Percentiles rank a stretch among this genome's conserved stretches.
These are phyloP conservation scores for Fraxinus quadrangulata DNA, from an alignment of 257 asterid genomes.

Conservation along the genomic window DNA sequence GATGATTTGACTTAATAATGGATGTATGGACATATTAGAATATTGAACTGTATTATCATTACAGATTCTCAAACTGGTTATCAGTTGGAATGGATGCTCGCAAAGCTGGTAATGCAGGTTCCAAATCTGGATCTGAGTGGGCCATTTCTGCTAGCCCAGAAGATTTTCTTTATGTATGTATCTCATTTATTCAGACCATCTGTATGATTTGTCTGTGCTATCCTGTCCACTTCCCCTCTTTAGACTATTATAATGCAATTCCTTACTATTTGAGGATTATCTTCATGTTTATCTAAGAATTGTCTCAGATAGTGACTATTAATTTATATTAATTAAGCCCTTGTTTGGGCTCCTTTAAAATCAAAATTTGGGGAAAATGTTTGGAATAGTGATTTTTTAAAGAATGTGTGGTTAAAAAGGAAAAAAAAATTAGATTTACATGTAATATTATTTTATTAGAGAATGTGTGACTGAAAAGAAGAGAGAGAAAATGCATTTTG, in stretches of 20 bases:
- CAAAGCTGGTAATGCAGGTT: slow-evolving; percentile 55
- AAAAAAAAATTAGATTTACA: too few relatives aligned
- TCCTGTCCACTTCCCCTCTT: slow-evolving; percentile 9
- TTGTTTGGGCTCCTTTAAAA: too few relatives aligned
- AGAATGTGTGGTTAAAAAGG: too few relatives aligned
- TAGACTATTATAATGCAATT: background rate
- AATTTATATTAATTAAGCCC: slow-evolving; percentile 2
- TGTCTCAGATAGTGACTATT: slow-evolving; percentile 11
- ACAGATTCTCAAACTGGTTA: slow-evolving; percentile 86
- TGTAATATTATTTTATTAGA: too few relatives aligned
- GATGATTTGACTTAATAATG: slow-evolving; percentile 21
- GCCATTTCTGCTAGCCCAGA: slow-evolving; percentile 83
- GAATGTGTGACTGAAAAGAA: too few relatives aligned
- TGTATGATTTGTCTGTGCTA: slow-evolving; percentile 15
- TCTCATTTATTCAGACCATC: slow-evolving; percentile 22
- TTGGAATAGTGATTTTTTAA: too few relatives aligned
- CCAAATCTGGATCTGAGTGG: slow-evolving; percentile 77
- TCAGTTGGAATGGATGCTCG: slow-evolving; percentile 80
- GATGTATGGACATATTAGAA: slow-evolving; percentile 22
- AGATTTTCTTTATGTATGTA: slow-evolving; percentile 74
- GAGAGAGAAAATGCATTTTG: too few relatives aligned
- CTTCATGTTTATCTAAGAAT: background rate
- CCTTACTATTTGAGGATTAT: slow-evolving; percentile 23
- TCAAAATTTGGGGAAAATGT: too few relatives aligned
- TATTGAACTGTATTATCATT: slow-evolving; percentile 26